These are phyloP conservation scores for Achlya hypogyna DNA, from an alignment of 352 stramenopile species.

Conservation along the genomic window DNA sequence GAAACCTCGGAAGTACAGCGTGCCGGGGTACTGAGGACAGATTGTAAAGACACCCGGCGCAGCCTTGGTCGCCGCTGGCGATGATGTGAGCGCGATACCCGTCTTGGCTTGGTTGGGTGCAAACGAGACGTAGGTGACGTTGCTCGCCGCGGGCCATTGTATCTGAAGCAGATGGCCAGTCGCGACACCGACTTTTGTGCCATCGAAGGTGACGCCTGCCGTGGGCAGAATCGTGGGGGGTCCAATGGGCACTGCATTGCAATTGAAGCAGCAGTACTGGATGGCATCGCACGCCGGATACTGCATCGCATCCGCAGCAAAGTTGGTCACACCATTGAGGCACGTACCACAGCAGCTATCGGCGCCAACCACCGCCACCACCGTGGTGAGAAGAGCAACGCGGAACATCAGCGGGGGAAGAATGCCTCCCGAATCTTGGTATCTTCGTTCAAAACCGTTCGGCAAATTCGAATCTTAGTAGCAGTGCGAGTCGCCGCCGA, in stretches of 20 bases:
- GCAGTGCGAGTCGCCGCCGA: too few species aligned
- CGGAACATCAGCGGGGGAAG: not conserved
- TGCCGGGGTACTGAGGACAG: conserved; percentile 13
- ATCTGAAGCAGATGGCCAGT: conserved; percentile 12
- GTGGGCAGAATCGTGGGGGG: conserved; percentile 5
- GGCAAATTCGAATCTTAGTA: too few species aligned
- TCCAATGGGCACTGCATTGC: not conserved
- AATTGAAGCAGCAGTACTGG: conserved; percentile 19
- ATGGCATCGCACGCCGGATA: not conserved
- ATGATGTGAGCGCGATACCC: conserved; percentile 4
- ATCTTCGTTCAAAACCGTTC: too few species aligned
- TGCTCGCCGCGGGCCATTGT: not conserved
- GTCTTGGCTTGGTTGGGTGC: conserved; percentile 13
- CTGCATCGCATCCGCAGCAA: not conserved
- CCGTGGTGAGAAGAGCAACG: not conserved
- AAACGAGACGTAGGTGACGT: conserved; percentile 13
- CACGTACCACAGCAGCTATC: conserved; percentile 13
- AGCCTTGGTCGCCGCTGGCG: conserved; percentile 3
- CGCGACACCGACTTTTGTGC: not conserved
- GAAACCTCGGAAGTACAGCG: conserved; percentile 17
- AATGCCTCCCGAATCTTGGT: too few species aligned
- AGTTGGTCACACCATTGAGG: conserved; percentile 17
- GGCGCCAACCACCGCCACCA: not conserved
- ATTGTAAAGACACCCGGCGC: not conserved
- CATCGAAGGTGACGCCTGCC: conserved; percentile 6